Evolutionary conservation across 176 grass and related monocot species (phyloP), one percentile per base, ranked within the genome.

Genomic region (Hyparrhenia diplandra): DNA sequence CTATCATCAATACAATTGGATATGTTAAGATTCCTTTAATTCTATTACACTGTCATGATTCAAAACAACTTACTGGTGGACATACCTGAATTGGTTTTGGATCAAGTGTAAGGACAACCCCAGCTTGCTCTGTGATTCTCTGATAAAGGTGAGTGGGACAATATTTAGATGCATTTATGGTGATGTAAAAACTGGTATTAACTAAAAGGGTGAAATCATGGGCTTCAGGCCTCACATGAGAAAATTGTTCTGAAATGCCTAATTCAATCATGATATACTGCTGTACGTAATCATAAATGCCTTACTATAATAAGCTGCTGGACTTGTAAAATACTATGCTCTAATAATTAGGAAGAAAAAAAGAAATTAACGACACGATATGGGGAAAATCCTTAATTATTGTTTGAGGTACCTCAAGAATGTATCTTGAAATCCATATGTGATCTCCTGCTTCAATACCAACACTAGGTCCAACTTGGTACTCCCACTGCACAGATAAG

Each of bases 71-170:
- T 82, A 36, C 54, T 28, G 21, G 9, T 37, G 41, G 28, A 79
- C 84, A 80, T 94, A 97, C 95, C 95, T 81, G 87, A 76, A 99
- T 99, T 93, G 97, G 97, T 83, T 99, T 99, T 75, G 97, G 97
- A 60, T 99, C 90, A 87, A 99, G 91, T 31, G 97, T 84, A 17
- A 99, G 88, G 31, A 99, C 91, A 28, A 99, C 83, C 24, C 93
- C 97, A 91, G 97, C 97, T 87, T 99, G 97, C 79, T 99, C 97
- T 5, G 97, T 99, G 73, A 99, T 99, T 96, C 97, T 96, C 97
- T 99, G 76, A 45, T 79, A 70, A 87, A 73, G 23, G 61, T 29
- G 73, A 72, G 46, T 30, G 79, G 23, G 42, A 69, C 23, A 72
- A 61, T 73, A 35, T 83, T 58, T 91, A 86, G n/a, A 66, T 88